Conservation (phyloP, 2,329 filamentous ascomycete genomes). For the Raffaelea deltoideospora region DNA sequence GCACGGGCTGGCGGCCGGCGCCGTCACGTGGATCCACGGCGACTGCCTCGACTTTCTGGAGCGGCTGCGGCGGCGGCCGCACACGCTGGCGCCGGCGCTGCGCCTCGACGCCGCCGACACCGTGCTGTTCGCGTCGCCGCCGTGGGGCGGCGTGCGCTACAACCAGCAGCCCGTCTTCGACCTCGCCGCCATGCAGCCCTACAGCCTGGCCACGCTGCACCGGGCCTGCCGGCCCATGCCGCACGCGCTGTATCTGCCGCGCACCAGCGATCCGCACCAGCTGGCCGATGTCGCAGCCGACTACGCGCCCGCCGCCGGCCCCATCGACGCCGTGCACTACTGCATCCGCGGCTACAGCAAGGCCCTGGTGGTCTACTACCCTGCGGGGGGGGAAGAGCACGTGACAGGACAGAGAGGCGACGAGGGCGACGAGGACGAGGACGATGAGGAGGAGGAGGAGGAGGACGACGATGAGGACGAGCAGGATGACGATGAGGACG, state of each 20-base stretch:
- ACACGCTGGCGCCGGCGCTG: slow-evolving; percentile 20
- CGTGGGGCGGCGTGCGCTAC: slow-evolving; percentile 45
- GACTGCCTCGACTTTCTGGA: slow-evolving; percentile 67
- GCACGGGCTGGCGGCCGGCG: slow-evolving; percentile 58
- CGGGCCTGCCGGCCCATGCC: slow-evolving; percentile 43
- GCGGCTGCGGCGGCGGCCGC: slow-evolving; percentile 6
- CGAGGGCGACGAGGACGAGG: background rate
- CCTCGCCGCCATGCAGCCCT: slow-evolving; percentile 75
- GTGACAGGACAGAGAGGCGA: no score
- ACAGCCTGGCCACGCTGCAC: slow-evolving; percentile 51
- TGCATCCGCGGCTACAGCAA: slow-evolving; percentile 86
- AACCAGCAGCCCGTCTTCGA: slow-evolving; percentile 58
- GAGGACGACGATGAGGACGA: background rate
- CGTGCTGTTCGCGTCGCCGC: slow-evolving; percentile 41
- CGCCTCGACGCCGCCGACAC: slow-evolving; percentile 25
- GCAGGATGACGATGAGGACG: background rate
- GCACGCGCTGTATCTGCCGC: slow-evolving; percentile 66
- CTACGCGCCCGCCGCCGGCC: slow-evolving; percentile 19
- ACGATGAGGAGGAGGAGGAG: background rate
- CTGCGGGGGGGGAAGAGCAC: slow-evolving; percentile 12
- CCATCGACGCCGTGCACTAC: slow-evolving; percentile 72
- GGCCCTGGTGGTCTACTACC: slow-evolving; percentile 51
- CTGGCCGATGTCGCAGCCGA: slow-evolving; percentile 41
- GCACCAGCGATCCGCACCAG: slow-evolving; percentile 71
- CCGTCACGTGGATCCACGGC: slow-evolving; percentile 73